phyloP scores from a whole-genome alignment of 345 rosid species.

The Eutrema japonicum region DNA sequence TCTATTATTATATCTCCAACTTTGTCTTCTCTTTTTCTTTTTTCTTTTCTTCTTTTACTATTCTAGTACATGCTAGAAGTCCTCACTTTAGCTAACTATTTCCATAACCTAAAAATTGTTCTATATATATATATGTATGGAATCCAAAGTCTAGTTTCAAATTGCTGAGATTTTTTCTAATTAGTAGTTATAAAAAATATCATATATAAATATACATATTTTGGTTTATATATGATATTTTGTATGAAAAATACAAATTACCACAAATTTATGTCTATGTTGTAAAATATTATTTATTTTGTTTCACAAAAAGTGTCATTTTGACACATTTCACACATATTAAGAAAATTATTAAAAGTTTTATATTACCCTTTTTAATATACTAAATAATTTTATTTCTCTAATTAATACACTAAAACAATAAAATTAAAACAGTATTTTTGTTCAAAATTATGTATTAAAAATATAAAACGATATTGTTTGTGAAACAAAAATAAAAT shows the following conservation, averaged over 20 bases:
- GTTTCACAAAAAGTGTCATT: no score
- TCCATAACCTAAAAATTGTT: conserved; percentile 27
- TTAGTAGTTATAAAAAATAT: background rate
- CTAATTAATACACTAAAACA: no score
- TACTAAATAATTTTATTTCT: no score
- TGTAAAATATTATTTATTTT: background rate
- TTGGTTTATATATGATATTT: background rate
- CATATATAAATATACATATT: background rate
- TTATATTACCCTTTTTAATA: no score
- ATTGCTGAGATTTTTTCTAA: background rate
- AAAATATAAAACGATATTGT: no score
- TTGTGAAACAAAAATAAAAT: no score
- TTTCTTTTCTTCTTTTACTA: conserved; percentile 14
- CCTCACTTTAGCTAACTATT: conserved; percentile 20
- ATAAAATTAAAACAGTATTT: no score
- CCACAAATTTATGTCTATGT: background rate
- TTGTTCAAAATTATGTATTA: no score
- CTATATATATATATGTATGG: conserved; percentile 27
- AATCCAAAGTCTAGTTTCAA: conserved; percentile 41
- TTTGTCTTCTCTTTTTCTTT: conserved; percentile 36
- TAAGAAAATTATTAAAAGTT: no score
- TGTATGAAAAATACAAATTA: background rate
- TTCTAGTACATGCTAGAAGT: background rate
- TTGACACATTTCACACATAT: no score
- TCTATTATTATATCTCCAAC: conserved; percentile 42